Percentiles rank a stretch among this genome's conserved stretches.
Evolutionary conservation across 2,329 filamentous ascomycete species (phyloP).

Genomic region (Aspergillus glaucus): DNA sequence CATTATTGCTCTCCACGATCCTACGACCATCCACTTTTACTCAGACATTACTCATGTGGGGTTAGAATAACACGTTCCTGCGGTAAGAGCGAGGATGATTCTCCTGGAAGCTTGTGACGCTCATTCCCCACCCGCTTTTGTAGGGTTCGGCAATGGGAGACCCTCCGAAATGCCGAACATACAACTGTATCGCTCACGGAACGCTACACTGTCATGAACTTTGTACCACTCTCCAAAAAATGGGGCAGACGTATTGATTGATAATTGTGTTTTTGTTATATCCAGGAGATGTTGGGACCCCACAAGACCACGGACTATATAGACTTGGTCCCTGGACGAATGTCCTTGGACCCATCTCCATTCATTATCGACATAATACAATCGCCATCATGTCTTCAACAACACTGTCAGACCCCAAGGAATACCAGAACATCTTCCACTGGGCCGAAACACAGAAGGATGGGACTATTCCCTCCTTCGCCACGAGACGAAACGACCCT

Average conservation of each 20-base stretch:
- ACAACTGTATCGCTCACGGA: neutral
- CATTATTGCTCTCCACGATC: neutral
- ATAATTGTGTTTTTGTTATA: neutral
- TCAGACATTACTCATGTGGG: conserved; percentile 30
- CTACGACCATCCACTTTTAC: conserved; percentile 17
- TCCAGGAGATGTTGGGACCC: neutral
- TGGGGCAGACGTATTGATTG: neutral
- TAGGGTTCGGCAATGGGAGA: conserved; percentile 17
- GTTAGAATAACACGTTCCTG: conserved; percentile 4
- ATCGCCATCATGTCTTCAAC: conserved; percentile 20
- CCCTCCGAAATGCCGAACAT: conserved; percentile 15
- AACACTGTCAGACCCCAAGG: conserved; percentile 23
- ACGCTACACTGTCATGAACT: neutral
- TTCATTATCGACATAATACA: neutral
- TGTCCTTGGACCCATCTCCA: neutral
- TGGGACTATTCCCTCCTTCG: conserved; percentile 50
- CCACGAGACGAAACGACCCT: conserved; percentile 48
- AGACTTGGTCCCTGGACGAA: neutral
- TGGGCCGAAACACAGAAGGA: conserved; percentile 58
- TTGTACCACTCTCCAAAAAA: neutral
- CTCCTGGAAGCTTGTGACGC: neutral
- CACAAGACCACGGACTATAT: neutral
- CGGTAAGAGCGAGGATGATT: conserved; percentile 1
- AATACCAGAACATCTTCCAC: conserved; percentile 49
- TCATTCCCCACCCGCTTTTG: conserved; percentile 5